A percentile compares a stretch with the other conserved stretches of the same genome.
Conservation (phyloP, 345 rosid species). For the Eucalyptus tenuipes region DNA sequence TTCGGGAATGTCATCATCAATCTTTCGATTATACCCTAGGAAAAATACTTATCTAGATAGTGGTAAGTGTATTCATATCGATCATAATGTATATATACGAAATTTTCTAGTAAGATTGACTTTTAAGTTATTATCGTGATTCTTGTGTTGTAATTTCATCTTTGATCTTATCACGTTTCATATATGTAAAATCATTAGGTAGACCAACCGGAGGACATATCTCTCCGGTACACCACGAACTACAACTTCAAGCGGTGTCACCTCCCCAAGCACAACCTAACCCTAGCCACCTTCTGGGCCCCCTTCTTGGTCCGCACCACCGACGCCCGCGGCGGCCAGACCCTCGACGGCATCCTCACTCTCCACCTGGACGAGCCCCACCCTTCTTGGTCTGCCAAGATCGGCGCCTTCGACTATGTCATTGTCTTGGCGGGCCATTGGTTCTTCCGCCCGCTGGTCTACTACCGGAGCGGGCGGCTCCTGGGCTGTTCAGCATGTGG, state of each 20-base stretch:
- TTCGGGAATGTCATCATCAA: background rate
- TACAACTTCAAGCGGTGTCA: background rate
- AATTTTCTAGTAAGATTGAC: background rate
- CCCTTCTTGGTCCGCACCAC: constrained; percentile 33
- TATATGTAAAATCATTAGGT: constrained; percentile 1
- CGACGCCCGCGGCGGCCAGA: constrained; percentile 22
- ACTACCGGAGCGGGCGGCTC: constrained; percentile 9
- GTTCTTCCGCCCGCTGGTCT: constrained; percentile 38
- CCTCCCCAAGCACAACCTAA: constrained; percentile 65
- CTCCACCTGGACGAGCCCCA: constrained; percentile 39
- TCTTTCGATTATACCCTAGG: background rate
- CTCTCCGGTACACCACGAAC: background rate
- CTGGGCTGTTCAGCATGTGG: constrained; percentile 26
- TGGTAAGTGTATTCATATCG: background rate
- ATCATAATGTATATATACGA: background rate
- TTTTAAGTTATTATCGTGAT: background rate
- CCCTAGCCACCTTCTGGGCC: constrained; percentile 34
- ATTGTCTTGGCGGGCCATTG: constrained; percentile 50
- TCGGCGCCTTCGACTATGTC: constrained; percentile 27
- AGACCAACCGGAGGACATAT: constrained; percentile 7
- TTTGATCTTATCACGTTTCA: background rate
- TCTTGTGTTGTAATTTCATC: background rate
- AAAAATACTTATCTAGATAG: background rate
- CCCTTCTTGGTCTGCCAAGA: constrained; percentile 26
- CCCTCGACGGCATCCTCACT: constrained; percentile 18